Evolutionary conservation across 768 basidiomycete species (phyloP).

Genomic region (Lactarius tabidus): DNA sequence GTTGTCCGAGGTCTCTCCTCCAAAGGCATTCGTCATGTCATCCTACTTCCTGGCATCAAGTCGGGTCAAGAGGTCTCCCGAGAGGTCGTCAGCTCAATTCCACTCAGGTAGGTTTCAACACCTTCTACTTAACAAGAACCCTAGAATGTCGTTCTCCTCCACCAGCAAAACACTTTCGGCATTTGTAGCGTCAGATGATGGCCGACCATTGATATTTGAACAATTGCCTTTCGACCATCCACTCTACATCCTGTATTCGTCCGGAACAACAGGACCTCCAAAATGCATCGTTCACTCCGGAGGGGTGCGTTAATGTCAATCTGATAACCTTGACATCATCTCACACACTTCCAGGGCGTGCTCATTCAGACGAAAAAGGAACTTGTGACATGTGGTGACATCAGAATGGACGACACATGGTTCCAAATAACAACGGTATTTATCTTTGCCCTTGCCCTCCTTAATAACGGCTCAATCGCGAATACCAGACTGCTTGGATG

Average conservation of each 20-base stretch:
- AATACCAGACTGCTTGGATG: slow-evolving; percentile 73
- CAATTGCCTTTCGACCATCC: slow-evolving; percentile 78
- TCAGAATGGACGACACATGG: slow-evolving; percentile 50
- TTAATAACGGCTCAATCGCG: not conserved
- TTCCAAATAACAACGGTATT: slow-evolving; percentile 71
- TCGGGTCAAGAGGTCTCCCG: slow-evolving; percentile 39
- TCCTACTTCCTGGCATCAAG: slow-evolving; percentile 57
- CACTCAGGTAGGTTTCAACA: slow-evolving; percentile 30
- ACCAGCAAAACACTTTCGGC: slow-evolving; percentile 43
- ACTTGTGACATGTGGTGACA: slow-evolving; percentile 39
- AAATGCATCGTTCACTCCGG: slow-evolving; percentile 81
- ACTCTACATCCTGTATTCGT: slow-evolving; percentile 78
- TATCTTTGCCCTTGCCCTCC: slow-evolving; percentile 19
- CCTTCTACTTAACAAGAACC: not conserved
- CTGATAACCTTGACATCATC: not conserved
- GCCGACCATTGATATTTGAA: slow-evolving; percentile 54
- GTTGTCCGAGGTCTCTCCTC: slow-evolving; percentile 47
- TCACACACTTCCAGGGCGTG: slow-evolving; percentile 49
- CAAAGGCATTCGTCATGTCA: slow-evolving; percentile 47
- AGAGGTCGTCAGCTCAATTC: slow-evolving; percentile 20
- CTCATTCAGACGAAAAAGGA: slow-evolving; percentile 71
- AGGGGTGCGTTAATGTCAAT: slow-evolving; percentile 46
- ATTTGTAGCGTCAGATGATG: slow-evolving; percentile 50
- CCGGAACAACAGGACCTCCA: slow-evolving; percentile 82
- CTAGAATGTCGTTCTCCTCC: not conserved